Percentiles rank a stretch among this genome's conserved stretches.
Conservation (phyloP, 495 filamentous ascomycete genomes). For the Neohortaea acidophila region DNA sequence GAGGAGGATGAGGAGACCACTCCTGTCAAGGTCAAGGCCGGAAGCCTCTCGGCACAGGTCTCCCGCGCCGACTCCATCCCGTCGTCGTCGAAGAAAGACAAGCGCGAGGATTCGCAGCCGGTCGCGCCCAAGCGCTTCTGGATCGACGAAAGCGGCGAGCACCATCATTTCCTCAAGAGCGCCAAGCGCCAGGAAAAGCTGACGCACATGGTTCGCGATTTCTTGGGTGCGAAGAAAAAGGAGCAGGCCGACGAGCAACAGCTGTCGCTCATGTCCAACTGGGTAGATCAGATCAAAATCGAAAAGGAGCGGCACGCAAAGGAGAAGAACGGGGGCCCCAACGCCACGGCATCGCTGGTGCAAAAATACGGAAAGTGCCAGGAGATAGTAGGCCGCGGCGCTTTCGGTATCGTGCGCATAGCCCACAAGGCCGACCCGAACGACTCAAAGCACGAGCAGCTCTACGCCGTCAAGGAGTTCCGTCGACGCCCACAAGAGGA, state of each 20-base stretch:
- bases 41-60: conserved; percentile 8
- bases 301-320: conserved; percentile 64
- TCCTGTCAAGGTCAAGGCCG: background rate
- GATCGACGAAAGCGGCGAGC: conserved; percentile 46
- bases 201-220: conserved; percentile 72
- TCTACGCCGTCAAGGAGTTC: conserved; percentile 98
- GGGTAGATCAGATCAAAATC: conserved; percentile 84
- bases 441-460: conserved; percentile 67
- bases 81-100: conserved; percentile 20
- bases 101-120: conserved; percentile 14
- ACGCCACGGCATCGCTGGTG: conserved; percentile 65
- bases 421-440: conserved; percentile 86
- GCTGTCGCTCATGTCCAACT: conserved; percentile 81
- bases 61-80: conserved; percentile 15
- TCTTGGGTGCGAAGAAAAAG: conserved; percentile 59
- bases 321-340: conserved; percentile 64
- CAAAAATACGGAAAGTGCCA: conserved; percentile 99
- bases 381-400: conserved; percentile 92
- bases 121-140: conserved; percentile 42
- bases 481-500: conserved; percentile 85
- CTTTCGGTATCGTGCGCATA: conserved; percentile 93
- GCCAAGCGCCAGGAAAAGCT: conserved; percentile 88
- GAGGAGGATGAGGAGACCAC: conserved; percentile 6
- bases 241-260: conserved; percentile 60
- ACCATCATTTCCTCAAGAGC: conserved; percentile 75